Percentiles rank a stretch among this genome's conserved stretches.
Conservation (phyloP, 1,139 yeast species). For the Blastobotrys elegans region DNA sequence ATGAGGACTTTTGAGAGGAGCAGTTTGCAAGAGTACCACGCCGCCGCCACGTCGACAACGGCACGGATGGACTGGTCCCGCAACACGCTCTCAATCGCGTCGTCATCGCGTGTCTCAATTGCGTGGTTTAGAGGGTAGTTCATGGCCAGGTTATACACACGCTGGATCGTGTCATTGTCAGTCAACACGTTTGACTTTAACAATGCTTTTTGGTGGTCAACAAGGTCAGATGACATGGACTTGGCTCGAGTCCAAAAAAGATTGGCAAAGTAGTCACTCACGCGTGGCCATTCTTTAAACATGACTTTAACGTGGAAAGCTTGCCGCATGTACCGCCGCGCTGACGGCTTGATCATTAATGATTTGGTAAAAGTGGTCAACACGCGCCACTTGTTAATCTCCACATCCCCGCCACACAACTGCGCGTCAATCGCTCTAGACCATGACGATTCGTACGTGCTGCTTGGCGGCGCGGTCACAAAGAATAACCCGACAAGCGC, state of each 20-base stretch:
- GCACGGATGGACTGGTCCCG: constrained; percentile 29
- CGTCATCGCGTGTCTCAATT: constrained; percentile 23
- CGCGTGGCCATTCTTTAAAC: background rate
- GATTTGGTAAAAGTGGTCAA: constrained; percentile 30
- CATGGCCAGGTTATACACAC: constrained; percentile 26
- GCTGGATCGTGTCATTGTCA: constrained; percentile 22
- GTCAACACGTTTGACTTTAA: constrained; percentile 20
- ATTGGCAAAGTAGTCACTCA: constrained; percentile 3
- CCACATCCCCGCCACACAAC: constrained; percentile 36
- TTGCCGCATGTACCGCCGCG: constrained; percentile 29
- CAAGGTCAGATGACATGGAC: background rate
- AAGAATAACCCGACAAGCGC: constrained; percentile 4
- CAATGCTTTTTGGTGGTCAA: constrained; percentile 6
- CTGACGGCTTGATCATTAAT: constrained; percentile 27
- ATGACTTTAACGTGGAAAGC: constrained; percentile 32
- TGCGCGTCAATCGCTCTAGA: constrained; percentile 37
- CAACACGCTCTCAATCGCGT: constrained; percentile 25
- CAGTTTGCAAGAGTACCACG: constrained; percentile 28
- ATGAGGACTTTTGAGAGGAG: constrained; percentile 19
- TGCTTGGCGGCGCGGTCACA: background rate
- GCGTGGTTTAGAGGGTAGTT: constrained; percentile 18
- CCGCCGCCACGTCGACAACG: constrained; percentile 31
- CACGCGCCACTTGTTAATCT: constrained; percentile 25
- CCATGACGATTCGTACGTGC: constrained; percentile 5
- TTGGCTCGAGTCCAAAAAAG: constrained; percentile 12